These are phyloP conservation scores for Penicillium sp. DNA, from an alignment of 2,329 filamentous ascomycete genomes.

Conservation along the genomic window DNA sequence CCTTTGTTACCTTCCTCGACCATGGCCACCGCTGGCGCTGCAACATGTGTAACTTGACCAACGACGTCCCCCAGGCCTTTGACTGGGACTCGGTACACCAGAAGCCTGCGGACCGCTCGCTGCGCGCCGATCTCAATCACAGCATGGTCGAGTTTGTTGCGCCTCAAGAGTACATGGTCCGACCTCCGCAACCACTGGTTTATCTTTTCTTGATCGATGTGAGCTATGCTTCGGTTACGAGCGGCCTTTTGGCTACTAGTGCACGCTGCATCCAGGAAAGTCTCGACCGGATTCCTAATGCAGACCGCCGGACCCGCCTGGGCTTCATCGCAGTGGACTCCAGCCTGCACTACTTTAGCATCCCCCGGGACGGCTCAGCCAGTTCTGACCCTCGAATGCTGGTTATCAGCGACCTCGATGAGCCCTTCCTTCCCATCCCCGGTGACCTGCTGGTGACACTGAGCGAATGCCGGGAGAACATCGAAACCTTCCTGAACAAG, in stretches of 20 bases:
- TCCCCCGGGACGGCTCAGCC: slow-evolving; percentile 85
- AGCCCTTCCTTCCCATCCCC: slow-evolving; percentile 94
- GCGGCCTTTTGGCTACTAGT: slow-evolving; percentile 85
- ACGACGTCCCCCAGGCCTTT: slow-evolving; percentile 98
- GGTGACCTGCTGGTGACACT: slow-evolving; percentile 88
- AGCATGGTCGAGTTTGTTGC: slow-evolving; percentile 97
- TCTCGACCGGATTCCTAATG: slow-evolving; percentile 96
- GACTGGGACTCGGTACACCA: slow-evolving; percentile 95
- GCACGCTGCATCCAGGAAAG: slow-evolving; percentile 94
- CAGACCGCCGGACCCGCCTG: slow-evolving; percentile 85
- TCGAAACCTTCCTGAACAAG: slow-evolving; percentile 87
- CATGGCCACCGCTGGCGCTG: slow-evolving; percentile 98
- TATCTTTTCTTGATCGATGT: slow-evolving; percentile 96
- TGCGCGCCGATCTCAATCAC: slow-evolving; percentile 89
- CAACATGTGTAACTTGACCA: slow-evolving; percentile 99
- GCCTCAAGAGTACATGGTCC: slow-evolving; percentile 99
- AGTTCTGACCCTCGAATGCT: slow-evolving; percentile 85
- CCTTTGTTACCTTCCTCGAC: slow-evolving; percentile 93
- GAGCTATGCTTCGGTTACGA: slow-evolving; percentile 86
- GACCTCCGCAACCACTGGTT: slow-evolving; percentile 90
- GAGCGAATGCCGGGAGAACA: slow-evolving; percentile 83
- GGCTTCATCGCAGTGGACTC: slow-evolving; percentile 96
- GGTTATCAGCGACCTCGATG: slow-evolving; percentile 91
- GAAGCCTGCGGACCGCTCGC: slow-evolving; percentile 89
- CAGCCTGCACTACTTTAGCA: slow-evolving; percentile 92